Base-by-base conservation (phyloP, 441 rosid species). In the Aleurites moluccanus region DNA sequence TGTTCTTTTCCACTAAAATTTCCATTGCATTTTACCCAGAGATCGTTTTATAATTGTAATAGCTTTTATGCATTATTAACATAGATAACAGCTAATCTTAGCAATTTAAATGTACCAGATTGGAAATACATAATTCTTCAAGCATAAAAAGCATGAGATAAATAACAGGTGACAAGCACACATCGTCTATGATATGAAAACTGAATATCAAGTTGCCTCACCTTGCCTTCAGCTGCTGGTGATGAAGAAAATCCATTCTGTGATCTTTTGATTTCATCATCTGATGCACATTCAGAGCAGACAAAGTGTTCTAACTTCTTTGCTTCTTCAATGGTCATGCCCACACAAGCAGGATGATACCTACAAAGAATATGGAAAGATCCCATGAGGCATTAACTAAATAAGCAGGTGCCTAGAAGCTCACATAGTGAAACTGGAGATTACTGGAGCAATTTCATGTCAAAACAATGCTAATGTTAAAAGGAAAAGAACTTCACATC, bases 281-380 rank as follows among this genome's bases (percentile, higher is more conserved):
- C 88, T 13, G 90, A 84, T 49, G 87, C 79, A 83, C 98, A 94
- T 71, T 94, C 97, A 70, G 91, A 82, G 76, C 97, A 94, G 21
- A 88, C 81, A 79, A 92, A 91, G 80, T 83, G 89, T 72, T 94
- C 97, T 81, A 92, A 85, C 73, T 79, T 89, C 72, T 90, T 94
- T 35, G 97, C 98, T 82, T 88, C 94, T 79, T 92, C 97, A 64
- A 91, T 92, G 6, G 91, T 88, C 97, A 91, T 91, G 62, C 89
- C 97, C 79, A 90, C 85, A 77, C 98, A 93, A 44, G 92, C 88
- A 70, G 83, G 83, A 73, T 80, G 83, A 68, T 75, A 80, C 98
- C 98, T 93, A 79, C 73, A 74, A 50, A 9, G 63, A 40, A 71
- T 35, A 76, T 66, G 61, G 23, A 33, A 78, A 50, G 61, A 30